phyloP scores from a whole-genome alignment of 148 eudicot genomes.

The Fallopia convolvulus region DNA sequence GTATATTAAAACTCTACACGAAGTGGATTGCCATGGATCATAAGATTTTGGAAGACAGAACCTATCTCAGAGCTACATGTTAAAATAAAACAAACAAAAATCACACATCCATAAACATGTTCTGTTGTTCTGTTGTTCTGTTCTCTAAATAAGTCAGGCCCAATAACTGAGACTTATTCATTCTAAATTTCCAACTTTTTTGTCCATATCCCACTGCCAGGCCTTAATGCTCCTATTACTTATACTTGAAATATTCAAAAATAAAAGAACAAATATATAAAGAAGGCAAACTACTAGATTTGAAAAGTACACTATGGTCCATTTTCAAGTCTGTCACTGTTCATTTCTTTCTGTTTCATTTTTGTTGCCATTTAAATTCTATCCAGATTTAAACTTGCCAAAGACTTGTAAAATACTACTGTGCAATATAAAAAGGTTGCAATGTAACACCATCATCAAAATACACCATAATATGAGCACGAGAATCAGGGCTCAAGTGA shows the following conservation, averaged over 20 bases:
- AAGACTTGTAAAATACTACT: neutral
- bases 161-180: neutral
- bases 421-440: neutral
- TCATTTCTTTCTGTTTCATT: neutral
- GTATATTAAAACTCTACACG: neutral
- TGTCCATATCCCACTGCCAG: neutral
- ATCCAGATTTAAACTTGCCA: neutral
- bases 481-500: neutral
- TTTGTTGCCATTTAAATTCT: neutral
- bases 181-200: neutral
- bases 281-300: neutral
- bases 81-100: neutral
- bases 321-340: neutral
- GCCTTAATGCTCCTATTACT: neutral
- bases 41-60: neutral
- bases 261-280: neutral
- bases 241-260: neutral
- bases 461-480: neutral
- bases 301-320: neutral
- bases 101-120: neutral
- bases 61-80: neutral
- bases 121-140: neutral
- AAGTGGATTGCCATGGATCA: neutral
- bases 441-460: neutral
- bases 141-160: neutral